phyloP scores from a whole-genome alignment of 192 early-diverging fungal species.

The Linnemannia exigua region DNA sequence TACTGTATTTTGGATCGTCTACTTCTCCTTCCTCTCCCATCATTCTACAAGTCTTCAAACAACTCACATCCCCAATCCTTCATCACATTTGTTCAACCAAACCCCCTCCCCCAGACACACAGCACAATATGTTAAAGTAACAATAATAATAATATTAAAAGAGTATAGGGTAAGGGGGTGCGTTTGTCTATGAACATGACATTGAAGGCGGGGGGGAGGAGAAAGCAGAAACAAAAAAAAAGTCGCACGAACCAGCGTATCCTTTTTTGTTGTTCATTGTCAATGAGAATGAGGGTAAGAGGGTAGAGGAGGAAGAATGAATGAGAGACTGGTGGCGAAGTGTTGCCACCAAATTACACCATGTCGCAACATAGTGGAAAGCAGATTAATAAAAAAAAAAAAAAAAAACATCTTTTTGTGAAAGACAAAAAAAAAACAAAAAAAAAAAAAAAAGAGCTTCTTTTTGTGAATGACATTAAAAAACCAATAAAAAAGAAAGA shows the following conservation, averaged over 20 bases:
- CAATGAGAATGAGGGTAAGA: not conserved
- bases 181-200: slow-evolving; percentile 4
- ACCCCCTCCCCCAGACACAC: too few species aligned
- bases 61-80: not conserved
- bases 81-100: not conserved
- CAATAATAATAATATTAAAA: not conserved
- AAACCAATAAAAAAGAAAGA: not conserved
- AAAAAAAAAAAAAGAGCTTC: not conserved
- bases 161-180: not conserved
- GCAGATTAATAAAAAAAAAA: not conserved
- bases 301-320: not conserved
- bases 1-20: too few species aligned
- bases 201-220: not conserved
- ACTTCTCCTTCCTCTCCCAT: not conserved
- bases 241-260: slow-evolving; percentile 3
- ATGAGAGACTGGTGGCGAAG: not conserved
- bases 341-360: not conserved
- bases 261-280: not conserved
- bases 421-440: not conserved
- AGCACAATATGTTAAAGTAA: not conserved
- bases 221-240: not conserved
- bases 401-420: too few species aligned
- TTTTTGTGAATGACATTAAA: not conserved
- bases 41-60: not conserved
- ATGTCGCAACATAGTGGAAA: not conserved